Conservation (phyloP, 2,329 filamentous ascomycete species). For the Penicillium decumbens region DNA sequence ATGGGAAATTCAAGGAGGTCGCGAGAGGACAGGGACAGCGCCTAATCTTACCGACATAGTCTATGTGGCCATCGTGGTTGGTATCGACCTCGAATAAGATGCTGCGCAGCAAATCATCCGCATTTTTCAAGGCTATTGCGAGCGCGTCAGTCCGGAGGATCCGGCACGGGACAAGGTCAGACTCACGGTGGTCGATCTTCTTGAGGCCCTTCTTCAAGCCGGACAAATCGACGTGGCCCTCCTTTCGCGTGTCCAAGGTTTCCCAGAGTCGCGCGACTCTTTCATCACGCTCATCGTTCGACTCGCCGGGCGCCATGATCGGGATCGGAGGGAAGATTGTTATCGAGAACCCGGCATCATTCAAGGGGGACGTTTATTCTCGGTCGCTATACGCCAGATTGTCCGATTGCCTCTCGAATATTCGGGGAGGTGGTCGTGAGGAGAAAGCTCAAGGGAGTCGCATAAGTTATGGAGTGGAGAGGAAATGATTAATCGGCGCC, state of each 20-base stretch:
- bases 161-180: conserved; percentile 20
- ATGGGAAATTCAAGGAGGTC: neutral
- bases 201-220: conserved; percentile 78
- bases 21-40: conserved; percentile 11
- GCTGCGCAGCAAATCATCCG: conserved; percentile 74
- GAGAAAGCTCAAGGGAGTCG: conserved; percentile 19
- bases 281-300: conserved; percentile 71
- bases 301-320: conserved; percentile 63
- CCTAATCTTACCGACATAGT: conserved; percentile 68
- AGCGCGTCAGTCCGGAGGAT: conserved; percentile 23
- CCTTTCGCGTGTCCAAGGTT: conserved; percentile 69
- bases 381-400: neutral
- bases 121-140: conserved; percentile 73
- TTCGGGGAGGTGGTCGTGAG: neutral
- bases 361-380: conserved; percentile 18
- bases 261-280: conserved; percentile 80
- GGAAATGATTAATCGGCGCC: conserved; percentile 33
- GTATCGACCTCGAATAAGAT: conserved; percentile 80
- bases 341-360: conserved; percentile 46
- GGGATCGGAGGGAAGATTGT: conserved; percentile 44
- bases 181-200: conserved; percentile 86
- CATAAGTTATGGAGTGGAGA: conserved; percentile 6
- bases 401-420: neutral
- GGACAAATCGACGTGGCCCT: conserved; percentile 77
- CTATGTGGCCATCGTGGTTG: conserved; percentile 82